phyloP scores from a whole-genome alignment of 1,284 basidiomycete species.

The Stereum hirsutum region DNA sequence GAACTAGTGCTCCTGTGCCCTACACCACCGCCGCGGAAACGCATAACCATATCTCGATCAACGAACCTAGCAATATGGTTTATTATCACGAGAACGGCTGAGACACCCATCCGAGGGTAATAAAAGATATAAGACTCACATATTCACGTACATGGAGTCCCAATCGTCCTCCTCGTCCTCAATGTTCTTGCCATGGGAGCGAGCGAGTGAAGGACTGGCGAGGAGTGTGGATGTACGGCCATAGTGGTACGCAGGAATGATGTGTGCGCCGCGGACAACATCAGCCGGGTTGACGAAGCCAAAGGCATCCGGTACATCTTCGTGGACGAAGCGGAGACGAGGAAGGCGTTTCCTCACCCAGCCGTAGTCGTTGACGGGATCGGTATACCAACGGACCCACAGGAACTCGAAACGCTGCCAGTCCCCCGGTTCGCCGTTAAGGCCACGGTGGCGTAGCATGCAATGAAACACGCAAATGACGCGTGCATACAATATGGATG shows the following conservation, averaged over 20 bases:
- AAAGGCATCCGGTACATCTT: conserved; percentile 11
- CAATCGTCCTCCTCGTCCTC: neutral
- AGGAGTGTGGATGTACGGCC: conserved; percentile 11
- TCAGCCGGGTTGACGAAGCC: conserved; percentile 16
- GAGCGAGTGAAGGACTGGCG: conserved; percentile 9
- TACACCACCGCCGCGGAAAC: conserved; percentile 2
- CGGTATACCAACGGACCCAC: conserved; percentile 22
- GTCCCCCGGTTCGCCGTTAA: neutral
- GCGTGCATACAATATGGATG: conserved; percentile 25
- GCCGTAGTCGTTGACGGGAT: conserved; percentile 9
- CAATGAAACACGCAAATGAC: conserved; percentile 26
- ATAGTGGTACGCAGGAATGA: conserved; percentile 22
- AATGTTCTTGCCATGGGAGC: conserved; percentile 14
- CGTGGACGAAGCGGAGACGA: conserved; percentile 14
- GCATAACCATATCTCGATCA: conserved; percentile 5
- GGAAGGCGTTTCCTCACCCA: conserved; percentile 12
- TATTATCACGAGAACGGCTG: neutral
- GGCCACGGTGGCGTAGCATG: conserved; percentile 12
- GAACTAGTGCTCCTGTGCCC: neutral
- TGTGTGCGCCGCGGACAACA: conserved; percentile 18
- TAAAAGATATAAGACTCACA: neutral
- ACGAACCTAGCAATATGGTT: conserved; percentile 2
- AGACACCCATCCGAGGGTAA: too few species aligned
- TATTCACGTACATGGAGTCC: conserved; percentile 11
- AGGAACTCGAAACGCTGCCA: conserved; percentile 17